Evolutionary conservation across 2,329 filamentous ascomycete species (phyloP).

Genomic region (Botrytis byssoidea): DNA sequence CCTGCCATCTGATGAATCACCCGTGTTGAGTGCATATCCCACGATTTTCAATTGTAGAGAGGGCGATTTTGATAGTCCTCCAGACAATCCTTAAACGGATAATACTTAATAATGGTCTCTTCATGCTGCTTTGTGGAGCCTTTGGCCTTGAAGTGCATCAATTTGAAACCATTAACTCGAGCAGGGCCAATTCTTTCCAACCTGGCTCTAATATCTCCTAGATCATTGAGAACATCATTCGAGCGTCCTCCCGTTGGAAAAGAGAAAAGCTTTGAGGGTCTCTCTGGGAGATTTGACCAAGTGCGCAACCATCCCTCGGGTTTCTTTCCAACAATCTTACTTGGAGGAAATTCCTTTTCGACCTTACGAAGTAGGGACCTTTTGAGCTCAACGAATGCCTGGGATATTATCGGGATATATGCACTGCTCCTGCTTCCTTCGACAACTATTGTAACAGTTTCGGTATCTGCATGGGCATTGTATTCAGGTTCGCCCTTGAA

Average conservation of each 20-base stretch:
- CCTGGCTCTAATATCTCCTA: background rate
- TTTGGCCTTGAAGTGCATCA: background rate
- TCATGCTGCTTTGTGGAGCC: background rate
- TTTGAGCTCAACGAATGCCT: conserved; percentile 6
- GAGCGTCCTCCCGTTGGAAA: background rate
- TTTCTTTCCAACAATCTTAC: conserved; percentile 1
- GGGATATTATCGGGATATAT: conserved; percentile 14
- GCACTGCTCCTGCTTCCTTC: background rate
- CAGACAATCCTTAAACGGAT: conserved; percentile 7
- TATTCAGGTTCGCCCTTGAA: background rate
- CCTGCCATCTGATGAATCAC: background rate
- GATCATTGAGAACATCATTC: background rate
- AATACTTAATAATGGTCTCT: background rate
- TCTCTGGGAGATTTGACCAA: background rate
- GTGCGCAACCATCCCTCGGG: conserved; percentile 1
- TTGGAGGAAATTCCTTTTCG: background rate
- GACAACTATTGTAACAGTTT: no score
- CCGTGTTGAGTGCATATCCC: background rate
- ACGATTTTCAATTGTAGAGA: background rate
- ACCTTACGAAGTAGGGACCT: conserved; percentile 1
- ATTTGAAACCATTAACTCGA: conserved; percentile 15
- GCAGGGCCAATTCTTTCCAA: background rate
- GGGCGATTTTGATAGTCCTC: background rate
- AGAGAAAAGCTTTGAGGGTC: conserved; percentile 2
- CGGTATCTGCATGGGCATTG: background rate